phyloP scores from a whole-genome alignment of 2,329 filamentous ascomycete genomes.

The Pseudomassariella vexata region DNA sequence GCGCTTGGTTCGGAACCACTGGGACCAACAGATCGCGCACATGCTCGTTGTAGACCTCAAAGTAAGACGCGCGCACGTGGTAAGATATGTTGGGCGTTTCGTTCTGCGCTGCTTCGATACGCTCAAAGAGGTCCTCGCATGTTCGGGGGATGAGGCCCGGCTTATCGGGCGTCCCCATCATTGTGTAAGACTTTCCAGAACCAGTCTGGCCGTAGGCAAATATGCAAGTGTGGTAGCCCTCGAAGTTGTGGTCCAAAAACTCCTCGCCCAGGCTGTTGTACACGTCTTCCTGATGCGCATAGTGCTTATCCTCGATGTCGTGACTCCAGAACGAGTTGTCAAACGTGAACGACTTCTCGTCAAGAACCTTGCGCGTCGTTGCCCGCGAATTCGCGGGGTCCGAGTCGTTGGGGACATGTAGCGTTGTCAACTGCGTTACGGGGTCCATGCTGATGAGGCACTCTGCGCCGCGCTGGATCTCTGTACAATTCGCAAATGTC shows the following conservation, averaged over 20 bases:
- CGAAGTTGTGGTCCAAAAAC: slow-evolving; percentile 98
- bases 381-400: slow-evolving; percentile 49
- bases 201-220: slow-evolving; percentile 98
- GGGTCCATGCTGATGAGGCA: slow-evolving; percentile 94
- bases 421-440: slow-evolving; percentile 73
- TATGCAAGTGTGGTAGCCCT: slow-evolving; percentile 98
- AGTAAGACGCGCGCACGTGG: slow-evolving; percentile 95
- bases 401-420: slow-evolving; percentile 61
- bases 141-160: slow-evolving; percentile 91
- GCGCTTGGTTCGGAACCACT: slow-evolving; percentile 60
- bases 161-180: slow-evolving; percentile 84
- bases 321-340: slow-evolving; percentile 99
- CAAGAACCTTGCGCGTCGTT: slow-evolving; percentile 67
- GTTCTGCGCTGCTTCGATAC: slow-evolving; percentile 71
- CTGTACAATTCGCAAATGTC: slow-evolving; percentile 39
- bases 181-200: slow-evolving; percentile 96
- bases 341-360: slow-evolving; percentile 91
- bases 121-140: slow-evolving; percentile 91
- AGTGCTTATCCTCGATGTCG: slow-evolving; percentile 70
- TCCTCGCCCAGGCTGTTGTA: slow-evolving; percentile 94
- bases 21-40: slow-evolving; percentile 89
- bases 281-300: slow-evolving; percentile 86
- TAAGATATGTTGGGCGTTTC: slow-evolving; percentile 91
- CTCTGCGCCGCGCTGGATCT: slow-evolving; percentile 71
- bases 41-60: slow-evolving; percentile 99